These are phyloP conservation scores for Ephemerocybe angulata DNA, from an alignment of 768 basidiomycete genomes.

Conservation along the genomic window DNA sequence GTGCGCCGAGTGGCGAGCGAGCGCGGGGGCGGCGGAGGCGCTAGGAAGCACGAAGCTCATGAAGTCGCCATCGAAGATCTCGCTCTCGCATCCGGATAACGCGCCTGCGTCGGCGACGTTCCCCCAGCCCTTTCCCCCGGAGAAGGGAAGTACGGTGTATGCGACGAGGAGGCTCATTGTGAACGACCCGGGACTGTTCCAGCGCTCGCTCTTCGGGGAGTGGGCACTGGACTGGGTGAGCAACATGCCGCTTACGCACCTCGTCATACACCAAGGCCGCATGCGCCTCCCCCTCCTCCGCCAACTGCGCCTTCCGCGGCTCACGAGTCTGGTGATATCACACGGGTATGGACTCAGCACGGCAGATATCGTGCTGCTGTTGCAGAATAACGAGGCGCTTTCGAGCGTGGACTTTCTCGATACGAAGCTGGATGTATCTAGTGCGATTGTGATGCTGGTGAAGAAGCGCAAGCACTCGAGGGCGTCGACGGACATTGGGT, in stretches of 20 bases:
- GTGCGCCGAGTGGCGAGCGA: not conserved
- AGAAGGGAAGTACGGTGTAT: not conserved
- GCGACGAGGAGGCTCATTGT: conserved; percentile 2
- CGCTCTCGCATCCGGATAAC: not conserved
- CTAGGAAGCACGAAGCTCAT: not conserved
- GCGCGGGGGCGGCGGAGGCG: not conserved
- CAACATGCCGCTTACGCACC: conserved; percentile 8
- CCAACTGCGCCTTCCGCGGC: conserved; percentile 3
- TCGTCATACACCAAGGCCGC: conserved; percentile 9
- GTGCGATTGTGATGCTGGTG: conserved; percentile 3
- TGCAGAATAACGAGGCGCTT: conserved; percentile 2
- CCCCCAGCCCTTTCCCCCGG: conserved; percentile 1
- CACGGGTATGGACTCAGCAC: conserved; percentile 6
- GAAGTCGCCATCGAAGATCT: not conserved
- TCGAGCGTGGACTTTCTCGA: conserved; percentile 2
- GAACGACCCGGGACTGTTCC: conserved; percentile 9
- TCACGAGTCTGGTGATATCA: conserved; percentile 2
- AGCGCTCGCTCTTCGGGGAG: conserved; percentile 9
- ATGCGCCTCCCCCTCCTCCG: conserved; percentile 10
- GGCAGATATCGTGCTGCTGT: conserved; percentile 2
- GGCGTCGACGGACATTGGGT: not conserved
- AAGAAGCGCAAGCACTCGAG: not conserved
- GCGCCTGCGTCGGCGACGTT: not conserved
- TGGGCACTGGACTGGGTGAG: conserved; percentile 10
- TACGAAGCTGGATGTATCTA: conserved; percentile 1